Percentiles rank a stretch among this genome's conserved stretches.
These are phyloP conservation scores for Saccharomyces hybrid DNA, from an alignment of 1,139 yeast species.

Conservation along the genomic window DNA sequence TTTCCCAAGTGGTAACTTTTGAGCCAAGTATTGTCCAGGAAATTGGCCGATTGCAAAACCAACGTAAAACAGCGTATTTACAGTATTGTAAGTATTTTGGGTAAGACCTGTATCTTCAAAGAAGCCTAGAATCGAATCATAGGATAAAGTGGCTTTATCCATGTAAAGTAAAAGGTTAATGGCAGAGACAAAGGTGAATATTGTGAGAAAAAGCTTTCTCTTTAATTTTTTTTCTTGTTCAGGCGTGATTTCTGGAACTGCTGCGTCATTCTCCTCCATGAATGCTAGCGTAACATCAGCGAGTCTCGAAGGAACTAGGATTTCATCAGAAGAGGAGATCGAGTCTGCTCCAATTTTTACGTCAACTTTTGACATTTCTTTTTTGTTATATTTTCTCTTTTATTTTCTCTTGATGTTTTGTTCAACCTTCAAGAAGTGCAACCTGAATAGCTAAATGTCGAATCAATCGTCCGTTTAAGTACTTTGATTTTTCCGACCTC, in stretches of 20 bases:
- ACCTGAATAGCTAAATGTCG: not conserved
- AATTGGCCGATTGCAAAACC: conserved; percentile 37
- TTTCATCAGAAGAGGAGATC: not conserved
- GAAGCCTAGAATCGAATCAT: conserved; percentile 38
- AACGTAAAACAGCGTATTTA: conserved; percentile 37
- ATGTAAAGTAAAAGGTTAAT: conserved; percentile 37
- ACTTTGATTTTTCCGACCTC: not conserved
- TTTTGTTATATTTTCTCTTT: not conserved
- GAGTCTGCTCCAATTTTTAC: not conserved
- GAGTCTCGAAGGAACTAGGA: not conserved
- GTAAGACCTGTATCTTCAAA: conserved; percentile 37
- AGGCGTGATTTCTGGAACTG: conserved; percentile 31
- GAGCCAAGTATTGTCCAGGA: conserved; percentile 28
- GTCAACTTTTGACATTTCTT: not conserved
- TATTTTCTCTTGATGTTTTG: not conserved
- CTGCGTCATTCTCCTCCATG: not conserved
- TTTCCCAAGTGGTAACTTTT: conserved; percentile 33
- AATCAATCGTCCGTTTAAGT: not conserved
- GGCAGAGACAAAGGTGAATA: conserved; percentile 34
- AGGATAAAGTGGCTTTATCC: conserved; percentile 42
- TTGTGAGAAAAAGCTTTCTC: conserved; percentile 33
- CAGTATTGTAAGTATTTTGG: conserved; percentile 34
- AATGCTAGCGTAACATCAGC: not conserved
- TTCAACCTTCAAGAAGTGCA: not conserved
- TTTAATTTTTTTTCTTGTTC: conserved; percentile 34